These are phyloP conservation scores for Pilasporangium apinafurcum DNA, from an alignment of 352 stramenopile species.

Conservation along the genomic window DNA sequence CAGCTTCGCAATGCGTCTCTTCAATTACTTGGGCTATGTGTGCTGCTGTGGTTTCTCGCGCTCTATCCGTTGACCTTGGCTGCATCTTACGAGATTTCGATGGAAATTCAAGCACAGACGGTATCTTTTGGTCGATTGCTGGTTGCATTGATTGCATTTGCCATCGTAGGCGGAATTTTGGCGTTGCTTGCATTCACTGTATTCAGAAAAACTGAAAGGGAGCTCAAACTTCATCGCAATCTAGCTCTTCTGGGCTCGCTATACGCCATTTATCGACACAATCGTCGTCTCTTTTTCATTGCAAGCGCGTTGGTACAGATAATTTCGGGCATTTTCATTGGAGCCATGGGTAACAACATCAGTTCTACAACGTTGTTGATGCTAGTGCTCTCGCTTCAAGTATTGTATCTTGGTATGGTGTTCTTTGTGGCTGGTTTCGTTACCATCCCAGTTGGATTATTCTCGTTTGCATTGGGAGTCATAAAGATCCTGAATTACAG, in stretches of 20 bases:
- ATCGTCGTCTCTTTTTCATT: slow-evolving; percentile 65
- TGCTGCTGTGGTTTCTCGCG: slow-evolving; percentile 59
- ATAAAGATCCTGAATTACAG: slow-evolving; percentile 59
- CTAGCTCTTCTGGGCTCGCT: slow-evolving; percentile 53
- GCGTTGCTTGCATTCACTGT: slow-evolving; percentile 27
- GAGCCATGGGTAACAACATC: slow-evolving; percentile 27
- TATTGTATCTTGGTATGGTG: slow-evolving; percentile 38
- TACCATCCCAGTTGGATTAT: slow-evolving; percentile 27
- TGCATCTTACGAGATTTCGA: slow-evolving; percentile 59
- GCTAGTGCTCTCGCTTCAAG: slow-evolving; percentile 38
- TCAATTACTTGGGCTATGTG: slow-evolving; percentile 44
- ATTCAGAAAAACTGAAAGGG: slow-evolving; percentile 32
- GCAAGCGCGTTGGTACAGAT: slow-evolving; percentile 48
- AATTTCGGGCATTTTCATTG: slow-evolving; percentile 42
- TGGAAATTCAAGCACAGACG: slow-evolving; percentile 36
- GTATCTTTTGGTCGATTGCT: slow-evolving; percentile 17
- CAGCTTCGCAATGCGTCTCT: slow-evolving; percentile 51
- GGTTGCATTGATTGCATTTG: slow-evolving; percentile 33
- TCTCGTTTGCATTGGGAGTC: slow-evolving; percentile 37
- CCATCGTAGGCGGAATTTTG: slow-evolving; percentile 35
- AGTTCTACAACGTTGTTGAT: slow-evolving; percentile 28
- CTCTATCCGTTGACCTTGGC: slow-evolving; percentile 61
- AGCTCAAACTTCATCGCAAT: slow-evolving; percentile 44
- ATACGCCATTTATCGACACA: slow-evolving; percentile 56
- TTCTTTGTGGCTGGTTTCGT: slow-evolving; percentile 35